Evolutionary conservation across 768 basidiomycete genomes (phyloP), one percentile per base, ranked within the genome.

Genomic region (Serendipita sp.): DNA sequence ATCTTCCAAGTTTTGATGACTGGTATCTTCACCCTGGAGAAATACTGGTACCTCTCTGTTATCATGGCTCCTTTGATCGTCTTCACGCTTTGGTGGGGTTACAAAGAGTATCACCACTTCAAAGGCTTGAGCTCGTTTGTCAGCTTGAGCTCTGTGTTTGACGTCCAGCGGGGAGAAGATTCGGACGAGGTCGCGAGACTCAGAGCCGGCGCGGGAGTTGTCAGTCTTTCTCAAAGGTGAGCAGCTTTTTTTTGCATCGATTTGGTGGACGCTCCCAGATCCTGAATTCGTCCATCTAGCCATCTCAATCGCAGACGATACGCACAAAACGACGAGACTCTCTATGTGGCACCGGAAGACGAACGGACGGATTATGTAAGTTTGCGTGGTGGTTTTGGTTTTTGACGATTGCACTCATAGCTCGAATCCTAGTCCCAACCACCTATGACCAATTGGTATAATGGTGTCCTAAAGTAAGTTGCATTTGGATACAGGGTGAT

Each of bases 1-100:
- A 89, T 95, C 61, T 98, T 94, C 78, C 83, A 94, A 62, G 71
- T 93, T 48, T 96, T 98, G 78, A 98, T 98, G 96, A 90, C 85
- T 48, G 94, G 94, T 51, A 87, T 96, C 67, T 97, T 99, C 77
- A 84, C 85, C 34, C 81, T 78, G 65, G 84, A 74, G 67, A 75
- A 83, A 68, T 79, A 78, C 9, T 82, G 79, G 67, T 73, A 82
- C 45, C 77, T 85, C 51, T 76, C 84, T 5, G 76, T 78, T 2
- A 78, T 84, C 26, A 79, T 96, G 63, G 76, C 81, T 0, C 94
- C 95, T 1, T 79, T 99, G 14, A 76, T 97, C 31, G 66, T 77
- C 3, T 85, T 79, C 28, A 94, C 92, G 0, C 67, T 88, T 7
- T 74, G 83, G 48, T 94, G 91, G 86, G 82, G 85, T 38, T 94